Base-by-base conservation (phyloP, 1,284 basidiomycete species). In the Cryptococcus sp. region DNA sequence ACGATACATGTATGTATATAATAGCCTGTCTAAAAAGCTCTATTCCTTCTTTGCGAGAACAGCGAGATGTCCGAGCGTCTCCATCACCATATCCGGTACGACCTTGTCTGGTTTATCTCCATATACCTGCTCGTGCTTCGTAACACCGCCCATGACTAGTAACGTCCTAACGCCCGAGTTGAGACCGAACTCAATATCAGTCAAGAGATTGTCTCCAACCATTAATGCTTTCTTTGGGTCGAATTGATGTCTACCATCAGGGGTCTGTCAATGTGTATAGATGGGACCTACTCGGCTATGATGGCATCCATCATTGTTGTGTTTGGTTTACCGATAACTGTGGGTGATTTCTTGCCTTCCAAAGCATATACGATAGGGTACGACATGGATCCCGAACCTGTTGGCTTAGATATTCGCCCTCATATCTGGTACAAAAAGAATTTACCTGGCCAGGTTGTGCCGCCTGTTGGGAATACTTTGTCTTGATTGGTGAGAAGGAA, bases 401-500 rank as follows among this genome's bases (percentile, higher is more conserved):
- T 34, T 34, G 49, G 18, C 18, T 3, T 36, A 44, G 39, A 25
- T 37, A 10, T 10, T n/a, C 14, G 37, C 23, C n/a, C n/a, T n/a
- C n/a, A n/a, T n/a, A n/a, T n/a, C n/a, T n/a, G n/a, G n/a, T n/a
- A n/a, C n/a, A n/a, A n/a, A n/a, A n/a, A n/a, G n/a, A 21, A 56
- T 61, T 53, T 82, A 55, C 89, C 91, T 23, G 90, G 91, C 50
- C 91, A 83, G 4, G 90, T 75, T 0, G 90, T 90, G 43, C 84
- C 82, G 24, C 83, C 81, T 32, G 81, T 84, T 0, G 92, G 92
- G 77, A 84, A 97, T 4, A 90, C 93, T 58, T 86, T 86, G 70
- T 98, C 94, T 59, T 87, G 85, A 72, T 98, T 98, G 2, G 94
- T 98, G 40, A 85, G 85, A 56, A 99, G 82, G 73, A 98, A 98